Conservation (phyloP, 169 alveolate genomes). For the Plasmodium gaboni region DNA sequence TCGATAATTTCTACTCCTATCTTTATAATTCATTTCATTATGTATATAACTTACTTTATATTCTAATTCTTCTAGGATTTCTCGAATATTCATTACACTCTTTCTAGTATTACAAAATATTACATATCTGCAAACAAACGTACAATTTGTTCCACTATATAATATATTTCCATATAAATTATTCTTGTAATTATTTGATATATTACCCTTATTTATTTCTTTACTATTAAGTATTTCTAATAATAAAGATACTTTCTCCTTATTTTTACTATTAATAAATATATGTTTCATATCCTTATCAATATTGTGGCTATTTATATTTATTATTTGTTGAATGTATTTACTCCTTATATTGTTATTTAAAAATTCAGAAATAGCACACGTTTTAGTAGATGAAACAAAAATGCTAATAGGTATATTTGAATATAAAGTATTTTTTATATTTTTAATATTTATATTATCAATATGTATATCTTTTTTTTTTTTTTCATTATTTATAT, state of each 20-base stretch:
- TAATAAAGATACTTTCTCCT: slow-evolving; percentile 59
- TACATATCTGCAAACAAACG: slow-evolving; percentile 34
- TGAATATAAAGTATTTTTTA: slow-evolving; percentile 47
- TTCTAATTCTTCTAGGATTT: slow-evolving; percentile 36
- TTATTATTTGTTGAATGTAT: slow-evolving; percentile 60
- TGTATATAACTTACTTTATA: slow-evolving; percentile 71
- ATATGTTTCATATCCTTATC: slow-evolving; percentile 51
- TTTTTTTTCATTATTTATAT: not conserved
- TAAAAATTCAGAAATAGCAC: slow-evolving; percentile 59
- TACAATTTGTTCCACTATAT: not conserved
- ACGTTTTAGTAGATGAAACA: slow-evolving; percentile 74
- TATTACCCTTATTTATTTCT: not conserved
- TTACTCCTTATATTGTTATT: slow-evolving; percentile 66
- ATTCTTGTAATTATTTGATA: not conserved
- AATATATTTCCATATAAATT: not conserved
- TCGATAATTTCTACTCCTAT: slow-evolving; percentile 61
- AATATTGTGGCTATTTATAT: slow-evolving; percentile 58
- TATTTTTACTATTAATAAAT: slow-evolving; percentile 74
- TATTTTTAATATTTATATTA: slow-evolving; percentile 13
- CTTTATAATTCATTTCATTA: slow-evolving; percentile 71
- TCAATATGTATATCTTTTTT: slow-evolving; percentile 6
- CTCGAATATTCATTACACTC: slow-evolving; percentile 45
- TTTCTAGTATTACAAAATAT: slow-evolving; percentile 76
- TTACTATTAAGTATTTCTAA: slow-evolving; percentile 45
- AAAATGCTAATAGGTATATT: slow-evolving; percentile 68